phyloP scores from a whole-genome alignment of 139 green algal genomes.

The Chlorella sp. region DNA sequence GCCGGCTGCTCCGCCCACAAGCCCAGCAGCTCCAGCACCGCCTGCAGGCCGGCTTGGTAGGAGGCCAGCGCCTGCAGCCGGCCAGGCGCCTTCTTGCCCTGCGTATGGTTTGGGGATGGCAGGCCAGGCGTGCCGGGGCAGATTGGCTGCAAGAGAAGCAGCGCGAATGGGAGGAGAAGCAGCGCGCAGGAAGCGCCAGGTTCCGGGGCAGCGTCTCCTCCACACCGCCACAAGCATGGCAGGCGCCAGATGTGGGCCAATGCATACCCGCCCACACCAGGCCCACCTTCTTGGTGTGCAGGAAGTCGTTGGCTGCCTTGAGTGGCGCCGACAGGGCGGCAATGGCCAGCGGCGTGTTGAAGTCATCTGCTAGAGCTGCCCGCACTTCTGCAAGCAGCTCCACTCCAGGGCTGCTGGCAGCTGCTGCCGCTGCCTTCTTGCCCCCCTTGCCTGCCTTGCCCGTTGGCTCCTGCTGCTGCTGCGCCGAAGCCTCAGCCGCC shows the following conservation, averaged over 20 bases:
- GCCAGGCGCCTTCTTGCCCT: slow-evolving; percentile 61
- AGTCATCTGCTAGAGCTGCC: slow-evolving; percentile 83
- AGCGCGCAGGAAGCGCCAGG: no score
- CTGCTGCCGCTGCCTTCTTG: not conserved
- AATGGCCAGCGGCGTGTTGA: slow-evolving; percentile 88
- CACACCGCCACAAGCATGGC: no score
- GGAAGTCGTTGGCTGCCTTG: slow-evolving; percentile 86
- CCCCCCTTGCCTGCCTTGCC: not conserved
- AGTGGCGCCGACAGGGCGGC: slow-evolving; percentile 82
- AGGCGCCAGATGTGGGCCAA: no score
- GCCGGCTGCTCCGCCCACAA: slow-evolving; percentile 33
- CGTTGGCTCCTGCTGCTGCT: slow-evolving; percentile 2
- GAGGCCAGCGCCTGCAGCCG: slow-evolving; percentile 49
- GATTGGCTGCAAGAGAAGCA: no score
- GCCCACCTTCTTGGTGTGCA: slow-evolving; percentile 68
- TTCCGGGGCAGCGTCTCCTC: no score
- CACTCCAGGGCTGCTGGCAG: not conserved
- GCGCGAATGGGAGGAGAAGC: no score
- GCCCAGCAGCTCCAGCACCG: slow-evolving; percentile 55
- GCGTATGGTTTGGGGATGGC: not conserved
- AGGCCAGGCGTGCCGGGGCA: no score
- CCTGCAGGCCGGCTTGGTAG: slow-evolving; percentile 33
- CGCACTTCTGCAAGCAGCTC: slow-evolving; percentile 40
- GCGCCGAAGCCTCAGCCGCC: not conserved
- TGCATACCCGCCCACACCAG: no score